These are phyloP conservation scores for Scleromitrula shiraiana DNA, from an alignment of 2,329 filamentous ascomycete genomes.

Conservation along the genomic window DNA sequence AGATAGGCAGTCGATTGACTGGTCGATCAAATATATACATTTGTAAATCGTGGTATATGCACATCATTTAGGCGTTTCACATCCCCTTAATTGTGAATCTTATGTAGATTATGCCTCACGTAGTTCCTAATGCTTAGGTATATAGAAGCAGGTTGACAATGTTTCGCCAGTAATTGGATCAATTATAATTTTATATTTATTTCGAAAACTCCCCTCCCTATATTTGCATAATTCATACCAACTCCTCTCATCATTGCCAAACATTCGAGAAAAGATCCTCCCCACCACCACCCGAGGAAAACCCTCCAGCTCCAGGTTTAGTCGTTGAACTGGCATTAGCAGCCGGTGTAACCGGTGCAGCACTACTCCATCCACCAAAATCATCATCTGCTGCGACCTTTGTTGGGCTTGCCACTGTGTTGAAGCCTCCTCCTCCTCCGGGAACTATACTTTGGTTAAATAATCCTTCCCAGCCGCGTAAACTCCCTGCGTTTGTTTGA, in stretches of 20 bases:
- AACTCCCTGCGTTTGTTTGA: conserved; percentile 45
- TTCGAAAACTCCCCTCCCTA: too few species aligned
- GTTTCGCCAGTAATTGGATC: too few species aligned
- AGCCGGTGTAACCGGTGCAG: conserved; percentile 44
- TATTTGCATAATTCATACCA: background rate
- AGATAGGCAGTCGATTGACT: too few species aligned
- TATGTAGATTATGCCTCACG: too few species aligned
- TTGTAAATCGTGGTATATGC: too few species aligned
- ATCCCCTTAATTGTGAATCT: too few species aligned
- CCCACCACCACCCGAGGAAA: conserved; percentile 44
- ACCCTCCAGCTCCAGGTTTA: background rate
- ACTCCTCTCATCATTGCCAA: conserved; percentile 56
- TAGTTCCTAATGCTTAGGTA: too few species aligned
- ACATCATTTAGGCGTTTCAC: too few species aligned
- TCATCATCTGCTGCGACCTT: conserved; percentile 85
- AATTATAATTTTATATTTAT: too few species aligned
- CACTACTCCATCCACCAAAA: conserved; percentile 90
- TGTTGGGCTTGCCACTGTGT: conserved; percentile 38
- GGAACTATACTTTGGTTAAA: conserved; percentile 53
- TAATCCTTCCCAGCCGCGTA: conserved; percentile 44
- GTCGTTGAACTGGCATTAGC: conserved; percentile 55
- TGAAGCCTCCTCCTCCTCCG: conserved; percentile 57
- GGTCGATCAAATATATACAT: background rate
- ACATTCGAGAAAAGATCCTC: conserved; percentile 96
- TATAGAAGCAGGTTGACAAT: too few species aligned